phyloP scores from a whole-genome alignment of 2,329 filamentous ascomycete species.

The Fusarium coicis region DNA sequence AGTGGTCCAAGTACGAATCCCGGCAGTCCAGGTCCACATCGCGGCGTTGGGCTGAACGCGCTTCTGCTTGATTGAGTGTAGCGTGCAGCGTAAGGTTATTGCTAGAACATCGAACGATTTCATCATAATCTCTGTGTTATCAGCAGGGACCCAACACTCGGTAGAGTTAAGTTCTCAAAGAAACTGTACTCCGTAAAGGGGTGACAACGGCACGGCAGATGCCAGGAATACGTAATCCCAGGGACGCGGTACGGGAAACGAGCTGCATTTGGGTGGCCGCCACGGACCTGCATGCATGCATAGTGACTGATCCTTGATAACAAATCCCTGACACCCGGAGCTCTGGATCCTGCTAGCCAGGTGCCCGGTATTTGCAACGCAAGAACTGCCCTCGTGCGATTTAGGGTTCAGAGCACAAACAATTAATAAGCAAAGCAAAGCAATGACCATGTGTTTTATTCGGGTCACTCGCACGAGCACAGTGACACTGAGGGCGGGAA shows the following conservation, averaged over 20 bases:
- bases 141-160: background rate
- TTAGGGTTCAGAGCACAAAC: background rate
- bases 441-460: background rate
- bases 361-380: background rate
- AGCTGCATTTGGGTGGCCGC: background rate
- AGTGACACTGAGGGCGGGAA: background rate
- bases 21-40: background rate
- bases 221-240: background rate
- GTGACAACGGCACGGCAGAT: background rate
- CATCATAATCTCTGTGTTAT: background rate
- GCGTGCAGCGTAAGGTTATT: background rate
- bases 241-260: background rate
- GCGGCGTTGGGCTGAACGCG: background rate
- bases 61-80: background rate
- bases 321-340: background rate
- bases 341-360: background rate
- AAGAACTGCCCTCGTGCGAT: background rate
- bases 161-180: background rate
- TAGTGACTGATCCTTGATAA: background rate
- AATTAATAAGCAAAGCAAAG: background rate
- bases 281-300: background rate
- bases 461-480: background rate
- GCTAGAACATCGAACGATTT: background rate
- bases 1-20: background rate
- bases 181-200: background rate